Conservation (phyloP, 140 eudicot species). For the Erigeron philadelphicus region DNA sequence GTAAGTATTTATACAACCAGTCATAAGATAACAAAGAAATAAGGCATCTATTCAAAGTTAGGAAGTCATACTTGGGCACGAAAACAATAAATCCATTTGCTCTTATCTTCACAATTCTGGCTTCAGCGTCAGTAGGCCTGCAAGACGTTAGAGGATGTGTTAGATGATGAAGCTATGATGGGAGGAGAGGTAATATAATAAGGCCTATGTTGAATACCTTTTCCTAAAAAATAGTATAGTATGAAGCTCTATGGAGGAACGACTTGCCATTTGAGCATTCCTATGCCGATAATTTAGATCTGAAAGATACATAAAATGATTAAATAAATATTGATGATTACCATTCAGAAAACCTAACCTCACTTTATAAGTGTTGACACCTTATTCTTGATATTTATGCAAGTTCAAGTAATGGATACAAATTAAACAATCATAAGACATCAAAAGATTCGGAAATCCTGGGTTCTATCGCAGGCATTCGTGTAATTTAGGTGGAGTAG, state of each 20-base stretch:
- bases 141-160: conserved; percentile 28
- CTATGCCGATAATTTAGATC: conserved; percentile 94
- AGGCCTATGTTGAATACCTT: conserved; percentile 38
- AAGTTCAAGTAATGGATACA: not conserved
- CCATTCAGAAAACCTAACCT: not conserved
- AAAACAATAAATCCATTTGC: conserved; percentile 92
- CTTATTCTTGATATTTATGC: too few relatives aligned
- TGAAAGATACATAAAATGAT: conserved; percentile 25
- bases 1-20: not conserved
- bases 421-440: not conserved
- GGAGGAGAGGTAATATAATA: not conserved
- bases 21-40: conserved; percentile 15
- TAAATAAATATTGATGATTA: not conserved
- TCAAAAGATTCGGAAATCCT: not conserved
- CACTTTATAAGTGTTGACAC: not conserved
- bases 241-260: conserved; percentile 96
- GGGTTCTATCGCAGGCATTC: too few relatives aligned
- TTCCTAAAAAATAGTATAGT: conserved; percentile 84
- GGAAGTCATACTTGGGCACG: conserved; percentile 77
- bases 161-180: not conserved
- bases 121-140: conserved; percentile 96
- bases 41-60: conserved; percentile 19
- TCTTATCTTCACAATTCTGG: conserved; percentile 85
- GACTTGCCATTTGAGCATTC: conserved; percentile 98
- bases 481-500: too few relatives aligned